phyloP scores from a whole-genome alignment of 1,284 basidiomycete genomes.

The Neonothopanus nambi region DNA sequence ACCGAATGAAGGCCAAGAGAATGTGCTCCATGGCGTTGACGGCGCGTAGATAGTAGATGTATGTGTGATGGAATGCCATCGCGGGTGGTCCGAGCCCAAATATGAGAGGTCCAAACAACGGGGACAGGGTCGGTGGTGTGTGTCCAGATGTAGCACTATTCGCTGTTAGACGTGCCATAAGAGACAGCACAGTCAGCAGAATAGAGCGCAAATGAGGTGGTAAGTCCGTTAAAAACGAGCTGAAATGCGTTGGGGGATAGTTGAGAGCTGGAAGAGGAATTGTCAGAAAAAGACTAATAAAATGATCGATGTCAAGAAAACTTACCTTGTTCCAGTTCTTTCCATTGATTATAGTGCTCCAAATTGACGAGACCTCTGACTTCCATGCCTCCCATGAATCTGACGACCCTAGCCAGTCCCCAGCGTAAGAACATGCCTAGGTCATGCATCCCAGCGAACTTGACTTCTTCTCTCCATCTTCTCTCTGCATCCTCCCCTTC shows the following conservation, averaged over 20 bases:
- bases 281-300: conserved; percentile 14
- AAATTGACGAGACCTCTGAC: conserved; percentile 75
- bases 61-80: conserved; percentile 74
- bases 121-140: conserved; percentile 80
- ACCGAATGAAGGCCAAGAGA: conserved; percentile 81
- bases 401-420: conserved; percentile 74
- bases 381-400: conserved; percentile 60
- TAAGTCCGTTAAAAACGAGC: conserved; percentile 55
- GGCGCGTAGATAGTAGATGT: conserved; percentile 77
- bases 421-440: conserved; percentile 86
- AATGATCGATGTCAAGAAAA: conserved; percentile 19
- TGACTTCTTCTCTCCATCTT: conserved; percentile 76
- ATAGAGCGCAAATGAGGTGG: conserved; percentile 57
- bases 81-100: conserved; percentile 73
- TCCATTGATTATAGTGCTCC: conserved; percentile 78
- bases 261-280: conserved; percentile 46
- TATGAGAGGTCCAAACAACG: conserved; percentile 85
- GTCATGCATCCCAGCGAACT: conserved; percentile 81
- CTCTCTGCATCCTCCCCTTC: conserved; percentile 47
- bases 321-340: conserved; percentile 76
- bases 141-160: conserved; percentile 80
- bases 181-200: conserved; percentile 66
- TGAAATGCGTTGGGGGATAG: conserved; percentile 73
- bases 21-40: conserved; percentile 88
- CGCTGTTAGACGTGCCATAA: conserved; percentile 79